These are phyloP conservation scores for Exophiala calicioides DNA, from an alignment of 2,329 filamentous ascomycete species.

Conservation along the genomic window DNA sequence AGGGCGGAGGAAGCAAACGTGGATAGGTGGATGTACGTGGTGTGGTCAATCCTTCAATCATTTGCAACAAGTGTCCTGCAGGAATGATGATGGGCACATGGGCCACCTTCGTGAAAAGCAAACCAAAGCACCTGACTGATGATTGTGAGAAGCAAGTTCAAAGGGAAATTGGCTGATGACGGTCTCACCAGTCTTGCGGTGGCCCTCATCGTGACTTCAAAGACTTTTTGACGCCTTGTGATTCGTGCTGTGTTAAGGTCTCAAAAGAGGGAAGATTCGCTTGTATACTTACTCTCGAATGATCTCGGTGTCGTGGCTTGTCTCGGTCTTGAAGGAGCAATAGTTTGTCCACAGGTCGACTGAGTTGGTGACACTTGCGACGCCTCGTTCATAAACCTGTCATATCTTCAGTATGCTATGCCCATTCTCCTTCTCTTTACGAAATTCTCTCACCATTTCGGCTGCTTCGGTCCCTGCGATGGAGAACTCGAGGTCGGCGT, in stretches of 20 bases:
- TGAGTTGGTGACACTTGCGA: slow-evolving; percentile 88
- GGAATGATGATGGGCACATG: slow-evolving; percentile 17
- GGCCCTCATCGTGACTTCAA: slow-evolving; percentile 41
- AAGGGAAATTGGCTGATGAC: slow-evolving; percentile 44
- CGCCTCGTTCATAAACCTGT: slow-evolving; percentile 91
- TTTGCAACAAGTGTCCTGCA: slow-evolving; percentile 18
- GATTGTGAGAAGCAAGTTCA: slow-evolving; percentile 54
- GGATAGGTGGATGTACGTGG: slow-evolving; percentile 36
- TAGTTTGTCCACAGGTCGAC: slow-evolving; percentile 98
- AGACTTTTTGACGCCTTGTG: slow-evolving; percentile 42
- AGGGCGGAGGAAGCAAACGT: slow-evolving; percentile 48
- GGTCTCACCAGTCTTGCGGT: slow-evolving; percentile 64
- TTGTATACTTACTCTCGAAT: slow-evolving; percentile 98
- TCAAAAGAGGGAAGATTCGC: slow-evolving; percentile 66
- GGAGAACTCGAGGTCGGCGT: slow-evolving; percentile 95
- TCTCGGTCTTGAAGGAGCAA: slow-evolving; percentile 97
- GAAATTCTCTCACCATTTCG: slow-evolving; percentile 71
- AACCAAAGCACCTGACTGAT: slow-evolving; percentile 51
- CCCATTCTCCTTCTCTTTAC: slow-evolving; percentile 10
- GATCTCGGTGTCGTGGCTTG: slow-evolving; percentile 87
- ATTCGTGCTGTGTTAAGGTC: slow-evolving; percentile 44
- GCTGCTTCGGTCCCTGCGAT: slow-evolving; percentile 96
- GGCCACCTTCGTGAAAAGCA: slow-evolving; percentile 34
- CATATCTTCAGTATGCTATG: slow-evolving; percentile 15
- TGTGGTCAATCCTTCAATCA: slow-evolving; percentile 26